Percentiles rank a stretch among this genome's conserved stretches.
phyloP scores from a whole-genome alignment of 768 basidiomycete species.

The Tricholomella constricta region DNA sequence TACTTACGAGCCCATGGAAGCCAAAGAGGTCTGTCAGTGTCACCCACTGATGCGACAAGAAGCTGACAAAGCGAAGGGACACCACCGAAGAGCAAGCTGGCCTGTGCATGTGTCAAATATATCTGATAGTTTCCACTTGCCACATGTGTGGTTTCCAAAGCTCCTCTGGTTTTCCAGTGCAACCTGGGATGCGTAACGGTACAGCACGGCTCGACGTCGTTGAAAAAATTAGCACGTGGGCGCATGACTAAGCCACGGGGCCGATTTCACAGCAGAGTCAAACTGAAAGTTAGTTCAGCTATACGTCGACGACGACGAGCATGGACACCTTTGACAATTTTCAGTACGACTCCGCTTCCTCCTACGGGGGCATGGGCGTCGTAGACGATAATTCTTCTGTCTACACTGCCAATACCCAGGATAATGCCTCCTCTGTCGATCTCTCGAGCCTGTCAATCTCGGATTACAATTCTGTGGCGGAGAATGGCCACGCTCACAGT shows the following conservation, averaged over 20 bases:
- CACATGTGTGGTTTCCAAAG: too few relatives aligned
- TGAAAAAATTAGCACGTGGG: neutral
- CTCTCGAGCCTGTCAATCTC: conserved; percentile 66
- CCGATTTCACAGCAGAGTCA: conserved; percentile 14
- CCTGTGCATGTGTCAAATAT: too few relatives aligned
- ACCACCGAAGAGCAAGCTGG: too few relatives aligned
- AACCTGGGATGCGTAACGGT: too few relatives aligned
- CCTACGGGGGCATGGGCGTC: conserved; percentile 73
- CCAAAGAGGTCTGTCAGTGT: too few relatives aligned
- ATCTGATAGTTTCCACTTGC: too few relatives aligned
- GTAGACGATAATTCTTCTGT: conserved; percentile 83
- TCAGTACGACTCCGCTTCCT: conserved; percentile 81
- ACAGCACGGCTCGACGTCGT: too few relatives aligned
- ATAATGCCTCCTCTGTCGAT: conserved; percentile 61
- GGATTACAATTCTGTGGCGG: conserved; percentile 54
- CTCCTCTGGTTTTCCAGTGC: too few relatives aligned
- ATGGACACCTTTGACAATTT: conserved; percentile 89
- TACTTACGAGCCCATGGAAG: too few relatives aligned
- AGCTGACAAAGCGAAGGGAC: too few relatives aligned
- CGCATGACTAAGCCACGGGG: neutral
- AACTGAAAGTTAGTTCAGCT: conserved; percentile 3
- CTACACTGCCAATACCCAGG: conserved; percentile 71
- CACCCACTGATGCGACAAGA: too few relatives aligned
- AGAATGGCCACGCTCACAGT: conserved; percentile 41
- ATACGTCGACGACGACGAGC: conserved; percentile 21